Percentiles rank a stretch among this genome's conserved stretches.
phyloP scores from a whole-genome alignment of 176 grass and related monocot genomes.

The Dendrocalamus sinicus region DNA sequence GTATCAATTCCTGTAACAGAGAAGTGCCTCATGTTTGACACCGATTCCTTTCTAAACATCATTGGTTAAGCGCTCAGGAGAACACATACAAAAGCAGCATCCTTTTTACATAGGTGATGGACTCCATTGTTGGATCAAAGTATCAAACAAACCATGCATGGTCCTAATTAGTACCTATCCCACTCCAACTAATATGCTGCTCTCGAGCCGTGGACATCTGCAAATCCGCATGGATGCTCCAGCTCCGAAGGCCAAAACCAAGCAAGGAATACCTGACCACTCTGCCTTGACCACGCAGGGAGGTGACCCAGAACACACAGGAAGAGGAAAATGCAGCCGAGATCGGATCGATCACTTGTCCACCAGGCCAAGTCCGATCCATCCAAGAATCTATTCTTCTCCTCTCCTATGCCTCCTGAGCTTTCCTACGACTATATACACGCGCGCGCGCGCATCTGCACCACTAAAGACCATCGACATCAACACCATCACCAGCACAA shows the following conservation, averaged over 20 bases:
- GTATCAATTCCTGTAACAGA: neutral
- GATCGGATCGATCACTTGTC: conserved; percentile 20
- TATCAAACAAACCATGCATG: neutral
- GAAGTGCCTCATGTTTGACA: neutral
- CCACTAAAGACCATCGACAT: conserved; percentile 2
- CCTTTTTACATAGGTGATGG: neutral
- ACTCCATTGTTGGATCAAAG: neutral
- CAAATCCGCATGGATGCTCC: conserved; percentile 44
- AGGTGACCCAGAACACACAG: conserved; percentile 19
- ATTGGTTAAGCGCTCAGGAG: neutral
- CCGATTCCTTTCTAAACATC: neutral
- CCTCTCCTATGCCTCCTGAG: neutral
- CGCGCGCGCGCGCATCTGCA: neutral
- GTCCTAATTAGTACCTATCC: conserved; percentile 5
- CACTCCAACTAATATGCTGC: conserved; percentile 44
- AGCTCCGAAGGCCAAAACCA: neutral
- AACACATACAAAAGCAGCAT: neutral
- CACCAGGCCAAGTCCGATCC: conserved; percentile 38
- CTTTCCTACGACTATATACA: conserved; percentile 16
- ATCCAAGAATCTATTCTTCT: conserved; percentile 50
- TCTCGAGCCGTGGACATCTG: conserved; percentile 13
- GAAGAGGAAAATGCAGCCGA: neutral
- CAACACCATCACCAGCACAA: conserved; percentile 6
- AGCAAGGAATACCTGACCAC: conserved; percentile 56
- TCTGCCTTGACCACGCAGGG: conserved; percentile 23